Conservation (phyloP, 1,139 yeast genomes). For the Groenewaldozyma auringiensis region DNA sequence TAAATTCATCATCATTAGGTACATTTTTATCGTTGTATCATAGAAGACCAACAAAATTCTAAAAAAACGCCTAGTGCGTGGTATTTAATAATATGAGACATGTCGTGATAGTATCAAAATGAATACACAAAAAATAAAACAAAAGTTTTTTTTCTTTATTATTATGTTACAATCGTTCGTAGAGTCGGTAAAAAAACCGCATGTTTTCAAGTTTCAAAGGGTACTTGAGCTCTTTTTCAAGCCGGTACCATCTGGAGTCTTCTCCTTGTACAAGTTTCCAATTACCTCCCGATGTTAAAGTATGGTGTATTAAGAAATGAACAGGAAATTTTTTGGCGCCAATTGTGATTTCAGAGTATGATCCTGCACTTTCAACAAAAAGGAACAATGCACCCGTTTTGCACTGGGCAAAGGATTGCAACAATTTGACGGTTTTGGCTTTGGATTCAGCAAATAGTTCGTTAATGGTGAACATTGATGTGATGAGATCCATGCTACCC, state of each 20-base stretch:
- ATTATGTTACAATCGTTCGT: slow-evolving; percentile 38
- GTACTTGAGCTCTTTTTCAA: slow-evolving; percentile 49
- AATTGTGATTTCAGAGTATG: slow-evolving; percentile 70
- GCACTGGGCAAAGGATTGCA: slow-evolving; percentile 46
- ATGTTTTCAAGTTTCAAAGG: slow-evolving; percentile 74
- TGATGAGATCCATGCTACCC: slow-evolving; percentile 39
- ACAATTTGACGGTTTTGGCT: slow-evolving; percentile 50
- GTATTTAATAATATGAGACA: slow-evolving; percentile 1
- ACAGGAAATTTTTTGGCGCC: slow-evolving; percentile 77
- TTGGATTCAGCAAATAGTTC: slow-evolving; percentile 70
- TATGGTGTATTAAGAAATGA: slow-evolving; percentile 68
- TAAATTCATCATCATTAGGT: slow-evolving; percentile 22
- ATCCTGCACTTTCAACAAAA: slow-evolving; percentile 84
- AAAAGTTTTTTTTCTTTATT: background rate
- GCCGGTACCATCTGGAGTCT: slow-evolving; percentile 80
- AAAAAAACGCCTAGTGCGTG: background rate
- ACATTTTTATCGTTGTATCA: background rate
- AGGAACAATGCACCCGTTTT: slow-evolving; percentile 50
- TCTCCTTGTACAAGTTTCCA: slow-evolving; percentile 62
- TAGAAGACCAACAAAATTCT: background rate
- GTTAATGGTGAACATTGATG: slow-evolving; percentile 76
- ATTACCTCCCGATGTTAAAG: slow-evolving; percentile 47
- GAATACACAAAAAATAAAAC: background rate
- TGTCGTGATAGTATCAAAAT: slow-evolving; percentile 3
- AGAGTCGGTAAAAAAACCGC: slow-evolving; percentile 76